phyloP scores from a whole-genome alignment of 495 filamentous ascomycete species.

The Antarctomyces pellizariae region DNA sequence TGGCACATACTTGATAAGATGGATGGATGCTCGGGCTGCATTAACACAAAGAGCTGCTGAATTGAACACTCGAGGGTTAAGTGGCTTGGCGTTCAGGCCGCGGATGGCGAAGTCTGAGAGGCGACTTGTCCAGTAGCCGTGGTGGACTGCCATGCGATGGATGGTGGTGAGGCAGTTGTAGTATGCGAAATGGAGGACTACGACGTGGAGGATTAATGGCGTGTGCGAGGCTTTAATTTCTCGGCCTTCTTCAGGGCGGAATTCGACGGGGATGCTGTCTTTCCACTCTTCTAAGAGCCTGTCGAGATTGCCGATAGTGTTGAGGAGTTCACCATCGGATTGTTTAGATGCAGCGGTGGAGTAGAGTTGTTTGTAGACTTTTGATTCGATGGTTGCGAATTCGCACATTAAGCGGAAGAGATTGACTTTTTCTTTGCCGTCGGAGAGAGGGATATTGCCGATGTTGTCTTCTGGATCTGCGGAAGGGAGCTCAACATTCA shows the following conservation, averaged over 20 bases:
- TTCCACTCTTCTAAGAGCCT: conserved; percentile 91
- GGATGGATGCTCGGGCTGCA: conserved; percentile 78
- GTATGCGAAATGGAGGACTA: conserved; percentile 85
- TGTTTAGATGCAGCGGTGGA: conserved; percentile 81
- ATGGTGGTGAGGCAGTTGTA: conserved; percentile 97
- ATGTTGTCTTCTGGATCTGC: conserved; percentile 79
- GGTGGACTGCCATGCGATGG: conserved; percentile 94
- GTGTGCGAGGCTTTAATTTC: conserved; percentile 82
- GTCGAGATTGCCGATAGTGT: conserved; percentile 91
- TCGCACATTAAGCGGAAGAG: conserved; percentile 79
- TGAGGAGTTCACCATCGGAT: conserved; percentile 78
- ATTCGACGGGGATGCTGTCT: conserved; percentile 78
- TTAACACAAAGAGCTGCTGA: conserved; percentile 80
- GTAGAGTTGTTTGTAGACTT: conserved; percentile 84
- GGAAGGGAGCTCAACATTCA: conserved; percentile 89
- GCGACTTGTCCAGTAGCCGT: conserved; percentile 93
- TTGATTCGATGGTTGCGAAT: conserved; percentile 77
- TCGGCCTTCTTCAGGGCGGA: conserved; percentile 80
- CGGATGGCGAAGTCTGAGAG: conserved; percentile 89
- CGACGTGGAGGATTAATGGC: conserved; percentile 74
- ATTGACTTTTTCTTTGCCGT: conserved; percentile 85
- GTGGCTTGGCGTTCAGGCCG: conserved; percentile 65
- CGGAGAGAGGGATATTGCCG: conserved; percentile 73
- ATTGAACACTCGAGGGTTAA: conserved; percentile 89
- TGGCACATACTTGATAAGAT: conserved; percentile 85